A percentile compares a stretch with the other conserved stretches of the same genome.
phyloP scores from a whole-genome alignment of 164 flowering plant genomes.

The Buxus sempervirens region DNA sequence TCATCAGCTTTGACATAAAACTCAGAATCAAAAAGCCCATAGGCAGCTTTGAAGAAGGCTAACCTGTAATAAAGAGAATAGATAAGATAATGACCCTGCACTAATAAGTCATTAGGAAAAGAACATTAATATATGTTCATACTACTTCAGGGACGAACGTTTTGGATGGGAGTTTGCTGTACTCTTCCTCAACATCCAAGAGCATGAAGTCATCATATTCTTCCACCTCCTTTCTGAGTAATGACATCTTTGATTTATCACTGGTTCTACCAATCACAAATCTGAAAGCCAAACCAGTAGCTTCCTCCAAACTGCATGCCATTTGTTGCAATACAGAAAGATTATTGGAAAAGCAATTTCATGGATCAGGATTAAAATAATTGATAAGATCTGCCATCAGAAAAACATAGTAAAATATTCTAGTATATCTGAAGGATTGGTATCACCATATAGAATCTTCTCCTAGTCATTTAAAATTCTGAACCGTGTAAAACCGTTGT shows the following conservation, averaged over 20 bases:
- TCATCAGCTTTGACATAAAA: conserved; percentile 97
- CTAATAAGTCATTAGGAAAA: background rate
- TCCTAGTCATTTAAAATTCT: too few relatives aligned
- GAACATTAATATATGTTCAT: background rate
- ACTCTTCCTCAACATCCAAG: conserved; percentile 86
- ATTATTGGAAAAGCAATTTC: background rate
- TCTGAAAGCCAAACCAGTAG: conserved; percentile 90
- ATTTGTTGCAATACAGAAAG: conserved; percentile 8
- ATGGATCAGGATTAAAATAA: too few relatives aligned
- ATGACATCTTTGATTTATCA: conserved; percentile 70
- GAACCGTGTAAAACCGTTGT: too few relatives aligned
- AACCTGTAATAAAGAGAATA: conserved; percentile 37
- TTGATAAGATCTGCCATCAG: too few relatives aligned
- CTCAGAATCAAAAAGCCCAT: conserved; percentile 79
- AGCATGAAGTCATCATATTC: conserved; percentile 84
- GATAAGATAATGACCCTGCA: background rate
- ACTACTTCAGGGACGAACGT: conserved; percentile 56
- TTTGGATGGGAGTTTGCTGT: conserved; percentile 91
- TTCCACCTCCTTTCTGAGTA: conserved; percentile 73
- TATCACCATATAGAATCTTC: too few relatives aligned
- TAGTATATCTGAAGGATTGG: too few relatives aligned
- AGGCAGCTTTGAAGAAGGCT: conserved; percentile 86
- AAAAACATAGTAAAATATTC: too few relatives aligned
- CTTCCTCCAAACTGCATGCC: conserved; percentile 82
- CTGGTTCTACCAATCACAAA: conserved; percentile 83